phyloP scores from a whole-genome alignment of 2,329 filamentous ascomycete species.

The Fusarium liriodendri region DNA sequence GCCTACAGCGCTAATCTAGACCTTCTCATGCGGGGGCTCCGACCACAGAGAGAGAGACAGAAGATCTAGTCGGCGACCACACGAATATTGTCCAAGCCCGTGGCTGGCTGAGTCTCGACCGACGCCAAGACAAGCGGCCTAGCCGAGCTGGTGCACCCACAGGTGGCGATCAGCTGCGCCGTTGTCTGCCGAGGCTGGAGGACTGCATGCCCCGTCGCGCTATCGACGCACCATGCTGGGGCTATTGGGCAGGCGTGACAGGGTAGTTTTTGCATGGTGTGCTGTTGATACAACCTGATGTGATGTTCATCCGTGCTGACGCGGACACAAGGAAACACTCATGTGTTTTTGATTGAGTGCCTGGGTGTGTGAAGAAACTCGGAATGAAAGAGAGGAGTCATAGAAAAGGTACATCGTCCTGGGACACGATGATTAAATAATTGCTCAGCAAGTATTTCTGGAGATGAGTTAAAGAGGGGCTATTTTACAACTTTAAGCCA shows the following conservation, averaged over 20 bases:
- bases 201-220: not conserved
- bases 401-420: not conserved
- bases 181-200: not conserved
- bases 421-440: not conserved
- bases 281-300: not conserved
- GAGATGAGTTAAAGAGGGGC: not conserved
- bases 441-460: not conserved
- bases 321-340: not conserved
- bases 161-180: not conserved
- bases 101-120: not conserved
- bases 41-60: not conserved
- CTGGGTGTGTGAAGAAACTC: not conserved
- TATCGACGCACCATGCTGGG: not conserved
- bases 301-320: not conserved
- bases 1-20: not conserved
- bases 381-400: not conserved
- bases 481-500: not conserved
- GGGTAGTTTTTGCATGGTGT: not conserved
- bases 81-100: not conserved
- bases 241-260: not conserved
- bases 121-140: not conserved
- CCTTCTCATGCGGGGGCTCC: not conserved
- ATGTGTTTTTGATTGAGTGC: not conserved
- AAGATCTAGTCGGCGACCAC: not conserved
- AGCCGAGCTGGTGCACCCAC: not conserved